A percentile compares a stretch with the other conserved stretches of the same genome.
These are phyloP conservation scores for Boletus subparvulus DNA, from an alignment of 768 basidiomycete genomes.

Conservation along the genomic window DNA sequence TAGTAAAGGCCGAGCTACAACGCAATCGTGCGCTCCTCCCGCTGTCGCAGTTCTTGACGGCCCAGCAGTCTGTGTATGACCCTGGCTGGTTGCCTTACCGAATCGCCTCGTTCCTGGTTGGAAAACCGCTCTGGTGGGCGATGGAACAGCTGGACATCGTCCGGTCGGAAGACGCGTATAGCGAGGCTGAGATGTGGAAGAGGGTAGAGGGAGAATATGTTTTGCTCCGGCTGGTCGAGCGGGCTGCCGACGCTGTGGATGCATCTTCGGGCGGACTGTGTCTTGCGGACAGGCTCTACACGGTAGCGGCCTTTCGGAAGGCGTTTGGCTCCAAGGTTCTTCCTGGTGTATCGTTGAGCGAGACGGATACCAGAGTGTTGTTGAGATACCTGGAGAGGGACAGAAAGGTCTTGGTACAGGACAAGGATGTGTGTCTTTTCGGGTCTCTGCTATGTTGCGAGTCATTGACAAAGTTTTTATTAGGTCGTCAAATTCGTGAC, in stretches of 20 bases:
- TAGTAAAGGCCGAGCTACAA: slow-evolving; percentile 70
- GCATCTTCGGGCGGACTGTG: slow-evolving; percentile 42
- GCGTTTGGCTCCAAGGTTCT: slow-evolving; percentile 51
- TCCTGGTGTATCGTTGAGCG: slow-evolving; percentile 48
- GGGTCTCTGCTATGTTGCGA: not conserved
- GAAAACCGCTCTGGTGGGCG: slow-evolving; percentile 84
- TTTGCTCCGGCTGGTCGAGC: slow-evolving; percentile 60
- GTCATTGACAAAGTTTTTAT: not conserved
- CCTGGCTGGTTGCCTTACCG: slow-evolving; percentile 68
- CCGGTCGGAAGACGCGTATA: slow-evolving; percentile 54
- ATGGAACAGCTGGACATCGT: slow-evolving; percentile 76
- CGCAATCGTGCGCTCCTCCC: slow-evolving; percentile 45
- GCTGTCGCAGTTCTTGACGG: slow-evolving; percentile 52
- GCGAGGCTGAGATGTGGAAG: slow-evolving; percentile 50
- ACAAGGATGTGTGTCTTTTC: slow-evolving; percentile 57
- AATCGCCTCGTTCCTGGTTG: slow-evolving; percentile 68
- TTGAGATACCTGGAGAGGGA: slow-evolving; percentile 82
- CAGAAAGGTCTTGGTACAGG: slow-evolving; percentile 55
- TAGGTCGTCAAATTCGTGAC: slow-evolving; percentile 81
- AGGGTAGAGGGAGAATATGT: slow-evolving; percentile 73
- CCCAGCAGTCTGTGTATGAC: slow-evolving; percentile 63
- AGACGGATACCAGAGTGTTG: slow-evolving; percentile 66
- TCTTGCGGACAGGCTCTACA: slow-evolving; percentile 63
- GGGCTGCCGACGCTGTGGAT: slow-evolving; percentile 58
- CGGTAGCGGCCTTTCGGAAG: slow-evolving; percentile 54